Base-by-base conservation (phyloP, 345 rosid species). In the Murraya paniculata region DNA sequence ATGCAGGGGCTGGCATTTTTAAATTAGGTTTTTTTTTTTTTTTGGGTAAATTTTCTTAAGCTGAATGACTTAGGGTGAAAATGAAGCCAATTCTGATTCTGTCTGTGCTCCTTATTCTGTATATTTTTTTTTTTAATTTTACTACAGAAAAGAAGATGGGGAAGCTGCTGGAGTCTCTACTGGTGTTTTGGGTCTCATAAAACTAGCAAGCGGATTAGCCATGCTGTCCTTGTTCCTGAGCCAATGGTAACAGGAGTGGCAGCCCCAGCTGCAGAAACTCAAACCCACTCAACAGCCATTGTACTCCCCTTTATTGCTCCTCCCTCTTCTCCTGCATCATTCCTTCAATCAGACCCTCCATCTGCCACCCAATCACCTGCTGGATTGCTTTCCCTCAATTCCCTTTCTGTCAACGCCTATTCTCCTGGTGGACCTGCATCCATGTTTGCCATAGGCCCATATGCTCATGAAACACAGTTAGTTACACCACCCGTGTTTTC, bases 401-500 rank as follows among this genome's bases (percentile, higher is more conserved):
- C 90, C 7, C 84, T 90, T 65, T 81, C 94, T 1, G 87, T 78
- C 78, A 84, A 85, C 38, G 64, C 93, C 64, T 89, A 83, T 79
- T 93, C 98, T 4, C 87, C 91, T 9, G 76, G 88, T 41, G 94
- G 96, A 35, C 91, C 94, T 70, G 82, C 90, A n/a, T 86, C 98
- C 0, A 90, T 87, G 76, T 95, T 92, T 72, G 68, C 98, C 13
- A 76, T 88, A 58, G 99, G 99, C 57, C 99, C 99, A 45, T 95
- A 93, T 69, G 96, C 99, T 77, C 91, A 95, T 19, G 99, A 95
- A 88, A 95, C 98, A 16, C 99, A 95, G 80, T 82, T 90, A 19
- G 98, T 95, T 24, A 92, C 99, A n/a, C 99, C 99, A 39, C 99
- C 99, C 11, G 94, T 84, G 4, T 93, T 95, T 83, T 95, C 99